Evolutionary conservation across 2,329 filamentous ascomycete genomes (phyloP).

Genomic region (Xylaria multiplex): DNA sequence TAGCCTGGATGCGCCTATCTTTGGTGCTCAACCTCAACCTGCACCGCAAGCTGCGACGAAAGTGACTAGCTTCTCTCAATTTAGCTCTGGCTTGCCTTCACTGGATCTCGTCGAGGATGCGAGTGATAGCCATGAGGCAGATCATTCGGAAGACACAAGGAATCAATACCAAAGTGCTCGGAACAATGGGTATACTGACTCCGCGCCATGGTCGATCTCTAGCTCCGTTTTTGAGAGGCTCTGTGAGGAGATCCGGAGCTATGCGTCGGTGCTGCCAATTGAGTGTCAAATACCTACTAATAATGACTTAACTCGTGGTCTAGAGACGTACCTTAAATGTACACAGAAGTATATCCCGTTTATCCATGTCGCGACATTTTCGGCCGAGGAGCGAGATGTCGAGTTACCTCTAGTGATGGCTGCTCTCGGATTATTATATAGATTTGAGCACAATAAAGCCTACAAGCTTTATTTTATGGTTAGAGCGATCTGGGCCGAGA

Average conservation of each 20-base stretch:
- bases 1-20: slow-evolving; percentile 16
- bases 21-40: background rate
- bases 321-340: slow-evolving; percentile 62
- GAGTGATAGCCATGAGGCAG: background rate
- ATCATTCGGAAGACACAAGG: background rate
- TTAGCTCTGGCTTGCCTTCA: slow-evolving; percentile 30
- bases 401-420: slow-evolving; percentile 62
- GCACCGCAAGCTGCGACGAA: background rate
- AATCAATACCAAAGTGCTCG: background rate
- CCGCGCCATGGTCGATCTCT: slow-evolving; percentile 38
- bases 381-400: slow-evolving; percentile 55
- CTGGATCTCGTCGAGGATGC: slow-evolving; percentile 25
- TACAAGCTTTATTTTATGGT: slow-evolving; percentile 67
- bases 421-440: slow-evolving; percentile 59
- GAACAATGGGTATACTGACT: background rate
- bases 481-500: slow-evolving; percentile 62
- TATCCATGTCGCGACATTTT: slow-evolving; percentile 60
- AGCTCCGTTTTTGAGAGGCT: slow-evolving; percentile 29
- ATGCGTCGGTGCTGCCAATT: slow-evolving; percentile 54
- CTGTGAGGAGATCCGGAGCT: slow-evolving; percentile 22
- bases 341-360: slow-evolving; percentile 63
- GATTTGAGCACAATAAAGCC: slow-evolving; percentile 61
- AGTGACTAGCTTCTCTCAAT: slow-evolving; percentile 27
- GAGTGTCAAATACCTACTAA: slow-evolving; percentile 59
- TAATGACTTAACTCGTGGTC: slow-evolving; percentile 58